Evolutionary conservation across 108 stramenopile species (phyloP), one percentile per base, ranked within the genome.

Genomic region (Seminavis robusta): DNA sequence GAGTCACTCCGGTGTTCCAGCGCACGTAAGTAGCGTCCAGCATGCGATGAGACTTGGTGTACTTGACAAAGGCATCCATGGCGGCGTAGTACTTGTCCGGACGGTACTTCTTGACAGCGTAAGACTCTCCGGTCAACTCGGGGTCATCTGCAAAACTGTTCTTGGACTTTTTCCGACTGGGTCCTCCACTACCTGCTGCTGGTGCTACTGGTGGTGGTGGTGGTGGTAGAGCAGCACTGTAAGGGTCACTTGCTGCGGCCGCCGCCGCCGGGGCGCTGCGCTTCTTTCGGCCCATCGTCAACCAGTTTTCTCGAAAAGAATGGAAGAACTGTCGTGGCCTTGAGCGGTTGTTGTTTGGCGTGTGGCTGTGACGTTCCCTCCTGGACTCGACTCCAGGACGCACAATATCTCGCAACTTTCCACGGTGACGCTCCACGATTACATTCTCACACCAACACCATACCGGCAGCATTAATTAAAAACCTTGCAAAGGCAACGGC

Each of bases 41-140:
- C 89, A 92, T 92, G 44, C 90, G 77, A 73, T 92, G 90, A 23
- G 81, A 66, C 40, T 92, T 92, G 19, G 90, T 86, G 67, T 92
- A 92, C 33, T 79, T 76, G 40, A 81, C 67, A 61, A 92, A 92
- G 30, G 90, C 81, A 20, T 92, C 90, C 67, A 92, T 92, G 40
- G 86, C 73, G 19, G 71, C 52, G 62, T 83, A 88, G 42, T 74
- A 64, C 13, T 74, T 74, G 19, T 83, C 82, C 11, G 90, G 79
- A 4, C 90, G 81, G 59, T 92, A 92, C 47, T 86, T 92, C 53
- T 92, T 92, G 33, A 88, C 90, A 8, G 73, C 77, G 56, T 76
- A 92, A 28, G 48, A 51, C 33, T 81, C 75, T 11, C 77, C 70
- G 3, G 77, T 78, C n/a, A n/a, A n/a, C n/a, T n/a, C n/a, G n/a